Base-by-base conservation (phyloP, 495 filamentous ascomycete genomes). In the Penicillium herquei region DNA sequence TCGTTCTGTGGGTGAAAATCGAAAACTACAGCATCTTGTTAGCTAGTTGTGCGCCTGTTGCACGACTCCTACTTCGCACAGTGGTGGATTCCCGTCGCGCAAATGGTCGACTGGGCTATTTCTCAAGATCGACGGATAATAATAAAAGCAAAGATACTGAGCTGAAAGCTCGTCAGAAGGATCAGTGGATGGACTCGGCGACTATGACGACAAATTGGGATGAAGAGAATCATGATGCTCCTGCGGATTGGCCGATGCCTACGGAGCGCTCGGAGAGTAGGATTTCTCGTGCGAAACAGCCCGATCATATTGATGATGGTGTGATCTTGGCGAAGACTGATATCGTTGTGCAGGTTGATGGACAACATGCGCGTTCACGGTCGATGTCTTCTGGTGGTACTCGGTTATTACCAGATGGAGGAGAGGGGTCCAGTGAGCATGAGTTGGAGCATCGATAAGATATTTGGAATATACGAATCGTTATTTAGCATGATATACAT, bases 1-100 rank as follows among this genome's bases (percentile, higher is more conserved):
- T 73, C 16, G 41, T 73, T n/a, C 61, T 73, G 7, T 73, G 70
- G 70, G 68, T 71, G 11, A 73, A 73, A 37, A 71, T 73, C n/a
- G 70, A 73, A 48, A 73, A 73, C 51, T 73, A 73, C 46, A 64
- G 62, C 40, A 73, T 73, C 31, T 57, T 73, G 6, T 55, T 73
- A 37, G 70, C 66, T 10, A 70, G 64, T 3, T 70, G 66, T 14
- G 70, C 70, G 16, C 66, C 68, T 1, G 68, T 70, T 17, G 64
- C 66, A n/a, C 56, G 68, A 11, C 61, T 70, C 32, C 69, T 70
- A 49, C 66, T 70, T 7, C 68, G 67, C 1, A 51, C 60, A 10
- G 41, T 71, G 14, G 60, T 70, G 12, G 64, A 71, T 26, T 46
- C 55, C 21, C 51, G 57, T 42, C 62, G 57, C 30, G 57, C 21